These are phyloP conservation scores for Stachybotrys elegans DNA, from an alignment of 2,329 filamentous ascomycete genomes.

Conservation along the genomic window DNA sequence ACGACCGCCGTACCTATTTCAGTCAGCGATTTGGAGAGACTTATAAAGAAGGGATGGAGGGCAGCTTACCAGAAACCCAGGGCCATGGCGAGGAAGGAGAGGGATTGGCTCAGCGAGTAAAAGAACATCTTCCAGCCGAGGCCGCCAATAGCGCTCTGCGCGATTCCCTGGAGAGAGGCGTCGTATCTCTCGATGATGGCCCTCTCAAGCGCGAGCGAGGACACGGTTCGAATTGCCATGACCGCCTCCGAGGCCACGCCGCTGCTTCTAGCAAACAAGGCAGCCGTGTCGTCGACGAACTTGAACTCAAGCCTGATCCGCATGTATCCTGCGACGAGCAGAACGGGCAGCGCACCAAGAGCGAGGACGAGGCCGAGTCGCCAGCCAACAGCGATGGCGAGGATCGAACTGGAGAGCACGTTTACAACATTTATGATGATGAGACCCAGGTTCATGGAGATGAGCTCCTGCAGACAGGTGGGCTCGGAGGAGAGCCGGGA, in stretches of 20 bases:
- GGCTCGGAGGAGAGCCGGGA: conserved; percentile 32
- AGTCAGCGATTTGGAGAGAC: too few species aligned
- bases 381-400: conserved; percentile 43
- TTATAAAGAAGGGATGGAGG: not conserved
- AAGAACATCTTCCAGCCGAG: conserved; percentile 35
- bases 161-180: conserved; percentile 23
- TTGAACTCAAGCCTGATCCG: conserved; percentile 43
- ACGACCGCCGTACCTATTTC: conserved; percentile 30
- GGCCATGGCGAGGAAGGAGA: conserved; percentile 32
- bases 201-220: conserved; percentile 40
- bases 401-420: conserved; percentile 36
- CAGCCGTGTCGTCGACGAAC: conserved; percentile 38
- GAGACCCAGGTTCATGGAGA: conserved; percentile 42
- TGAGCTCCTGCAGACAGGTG: conserved; percentile 44
- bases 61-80: conserved; percentile 31
- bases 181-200: conserved; percentile 33
- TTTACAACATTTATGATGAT: conserved; percentile 42
- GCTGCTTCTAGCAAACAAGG: conserved; percentile 41
- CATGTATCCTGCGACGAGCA: conserved; percentile 39
- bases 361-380: conserved; percentile 44
- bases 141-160: conserved; percentile 19
- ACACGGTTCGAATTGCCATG: conserved; percentile 42
- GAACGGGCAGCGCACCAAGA: conserved; percentile 38
- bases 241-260: conserved; percentile 45
- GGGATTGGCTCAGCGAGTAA: conserved; percentile 34